Evolutionary conservation across 345 rosid species (phyloP).

Genomic region (Pistacia atlantica): DNA sequence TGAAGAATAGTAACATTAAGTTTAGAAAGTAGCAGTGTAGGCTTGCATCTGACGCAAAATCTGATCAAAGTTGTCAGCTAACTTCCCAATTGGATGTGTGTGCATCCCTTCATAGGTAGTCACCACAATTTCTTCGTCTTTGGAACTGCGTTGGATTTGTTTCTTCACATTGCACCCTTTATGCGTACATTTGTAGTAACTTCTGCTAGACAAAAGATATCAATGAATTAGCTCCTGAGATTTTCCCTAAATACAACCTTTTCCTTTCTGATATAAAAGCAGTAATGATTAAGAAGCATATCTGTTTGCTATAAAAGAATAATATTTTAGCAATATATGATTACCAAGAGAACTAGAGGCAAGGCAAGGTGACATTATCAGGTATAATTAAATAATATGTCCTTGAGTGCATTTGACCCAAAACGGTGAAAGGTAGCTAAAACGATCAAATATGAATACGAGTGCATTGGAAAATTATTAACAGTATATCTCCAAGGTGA

Average conservation of each 20-base stretch:
- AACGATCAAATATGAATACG: too few relatives aligned
- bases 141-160: constrained; percentile 50
- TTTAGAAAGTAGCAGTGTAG: not conserved
- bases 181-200: constrained; percentile 48
- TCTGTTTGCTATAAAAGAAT: not conserved
- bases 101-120: constrained; percentile 56
- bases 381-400: too few relatives aligned
- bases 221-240: not conserved
- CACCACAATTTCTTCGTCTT: constrained; percentile 44
- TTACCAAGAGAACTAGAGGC: too few relatives aligned
- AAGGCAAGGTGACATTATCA: too few relatives aligned
- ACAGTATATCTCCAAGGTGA: not conserved
- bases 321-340: not conserved
- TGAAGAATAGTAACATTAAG: not conserved
- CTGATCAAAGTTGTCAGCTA: constrained; percentile 35
- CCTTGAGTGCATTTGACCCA: too few relatives aligned
- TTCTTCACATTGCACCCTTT: constrained; percentile 54
- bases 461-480: too few relatives aligned
- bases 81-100: constrained; percentile 33
- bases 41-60: constrained; percentile 32
- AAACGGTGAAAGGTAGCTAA: too few relatives aligned
- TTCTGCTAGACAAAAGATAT: constrained; percentile 29
- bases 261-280: not conserved
- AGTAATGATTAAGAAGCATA: not conserved
- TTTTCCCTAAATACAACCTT: not conserved